Conservation (phyloP, 495 filamentous ascomycete genomes). For the Parachaetomium inaequale region DNA sequence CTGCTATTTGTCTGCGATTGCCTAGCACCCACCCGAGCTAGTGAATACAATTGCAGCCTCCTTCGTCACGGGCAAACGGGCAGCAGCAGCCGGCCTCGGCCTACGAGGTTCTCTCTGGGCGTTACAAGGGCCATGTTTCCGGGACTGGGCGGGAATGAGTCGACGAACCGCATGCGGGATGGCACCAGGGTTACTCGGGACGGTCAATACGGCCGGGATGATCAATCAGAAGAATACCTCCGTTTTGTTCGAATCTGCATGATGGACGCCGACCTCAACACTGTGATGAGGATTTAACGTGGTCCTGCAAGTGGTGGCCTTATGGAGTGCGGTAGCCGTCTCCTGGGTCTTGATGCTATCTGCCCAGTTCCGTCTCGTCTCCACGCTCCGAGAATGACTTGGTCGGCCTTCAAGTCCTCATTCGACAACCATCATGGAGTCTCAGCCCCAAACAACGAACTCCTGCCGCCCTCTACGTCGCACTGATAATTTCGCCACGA, state of each 20-base stretch:
- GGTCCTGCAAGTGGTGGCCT: no score
- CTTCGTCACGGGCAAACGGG: slow-evolving; percentile 28
- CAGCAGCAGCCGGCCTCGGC: slow-evolving; percentile 4
- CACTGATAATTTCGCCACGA: no score
- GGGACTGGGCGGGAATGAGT: slow-evolving; percentile 7
- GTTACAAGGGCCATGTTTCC: neutral
- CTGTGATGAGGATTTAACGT: neutral
- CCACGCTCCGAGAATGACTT: no score
- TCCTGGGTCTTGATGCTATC: no score
- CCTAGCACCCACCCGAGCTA: slow-evolving; percentile 31
- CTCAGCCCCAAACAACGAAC: no score
- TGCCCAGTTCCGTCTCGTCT: no score
- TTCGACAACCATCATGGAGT: no score
- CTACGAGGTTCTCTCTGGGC: slow-evolving; percentile 2
- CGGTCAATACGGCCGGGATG: neutral
- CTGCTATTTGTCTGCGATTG: slow-evolving; percentile 33
- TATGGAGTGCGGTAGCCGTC: no score
- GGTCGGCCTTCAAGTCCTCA: no score
- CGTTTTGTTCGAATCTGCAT: neutral
- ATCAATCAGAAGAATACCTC: neutral
- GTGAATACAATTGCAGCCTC: slow-evolving; percentile 29
- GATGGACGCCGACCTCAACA: neutral
- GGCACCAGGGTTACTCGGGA: neutral
- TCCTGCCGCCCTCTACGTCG: no score
- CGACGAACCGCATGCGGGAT: neutral